Base-by-base conservation (phyloP, 1,139 yeast genomes). In the Hyphopichia pseudoburtonii region DNA sequence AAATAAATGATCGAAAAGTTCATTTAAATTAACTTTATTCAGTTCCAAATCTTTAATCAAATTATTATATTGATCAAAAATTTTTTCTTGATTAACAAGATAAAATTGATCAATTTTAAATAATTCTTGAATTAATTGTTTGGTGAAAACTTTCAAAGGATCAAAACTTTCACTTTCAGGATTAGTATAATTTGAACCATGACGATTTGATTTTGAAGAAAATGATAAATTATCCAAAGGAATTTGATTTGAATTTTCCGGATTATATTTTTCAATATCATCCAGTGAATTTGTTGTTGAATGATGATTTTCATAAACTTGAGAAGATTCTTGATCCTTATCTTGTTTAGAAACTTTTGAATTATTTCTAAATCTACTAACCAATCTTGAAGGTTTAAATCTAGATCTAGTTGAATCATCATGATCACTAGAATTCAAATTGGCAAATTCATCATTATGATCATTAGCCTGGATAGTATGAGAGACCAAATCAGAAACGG, bases 61-160 rank as follows among this genome's bases (percentile, higher is more conserved):
- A 29, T 64, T 62, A 36, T 69, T 72, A 49, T 72, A 76, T 36
- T 73, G 76, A 11, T 47, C 57, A 38, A 56, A 67, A 3, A 80
- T 60, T 44, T 75, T 78, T 16, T 56, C 53, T 50, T 78, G 83
- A 40, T 76, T 79, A 5, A 50, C 47, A 28, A 54, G 51, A 54
- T 73, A 82, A 51, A 84, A 84, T n/a, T 54, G 54, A 51, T 76
- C 74, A 30, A 85, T 71, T 50, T 81, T 82, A 27, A 52, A 51
- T 41, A 80, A 66, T 52, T 84, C 89, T 21, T 53, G 57, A 47
- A 81, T 71, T 39, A 84, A 64, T 14, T 80, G 78, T 36, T 64
- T 60, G 27, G 67, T 48, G 46, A 84, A 84, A 1, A 69, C 66
- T 19, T 62, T 65, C 34, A 73, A 66, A 2, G 84, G 79, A 47